Evolutionary conservation across 1,139 yeast genomes (phyloP).

Genomic region (Saccharomyces pastorianus): DNA sequence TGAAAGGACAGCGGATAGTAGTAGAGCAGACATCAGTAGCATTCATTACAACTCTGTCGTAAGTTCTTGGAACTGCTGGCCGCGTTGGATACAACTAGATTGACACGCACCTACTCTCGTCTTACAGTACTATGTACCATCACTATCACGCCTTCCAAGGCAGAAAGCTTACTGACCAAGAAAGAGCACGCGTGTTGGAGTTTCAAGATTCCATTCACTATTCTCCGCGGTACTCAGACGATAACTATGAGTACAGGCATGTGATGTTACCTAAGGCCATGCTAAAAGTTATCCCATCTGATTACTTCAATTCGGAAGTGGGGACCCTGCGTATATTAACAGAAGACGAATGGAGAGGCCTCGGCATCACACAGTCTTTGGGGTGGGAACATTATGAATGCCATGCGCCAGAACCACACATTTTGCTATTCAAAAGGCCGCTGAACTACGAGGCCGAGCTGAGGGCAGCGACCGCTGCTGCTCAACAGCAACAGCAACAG

Average conservation of each 20-base stretch:
- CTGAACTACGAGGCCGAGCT: constrained; percentile 31
- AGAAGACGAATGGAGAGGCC: constrained; percentile 98
- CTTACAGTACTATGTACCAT: constrained; percentile 20
- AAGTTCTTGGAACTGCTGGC: neutral
- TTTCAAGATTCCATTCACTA: constrained; percentile 93
- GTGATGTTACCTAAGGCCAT: constrained; percentile 94
- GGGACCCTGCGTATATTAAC: constrained; percentile 84
- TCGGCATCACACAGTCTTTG: constrained; percentile 92
- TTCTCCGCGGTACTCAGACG: constrained; percentile 87
- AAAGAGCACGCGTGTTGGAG: constrained; percentile 78
- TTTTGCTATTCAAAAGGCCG: constrained; percentile 77
- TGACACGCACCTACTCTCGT: neutral
- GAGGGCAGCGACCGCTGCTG: constrained; percentile 27
- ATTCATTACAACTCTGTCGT: neutral
- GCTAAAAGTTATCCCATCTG: constrained; percentile 93
- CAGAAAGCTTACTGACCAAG: constrained; percentile 73
- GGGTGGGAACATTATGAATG: constrained; percentile 99
- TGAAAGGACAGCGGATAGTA: neutral
- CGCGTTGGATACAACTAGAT: neutral
- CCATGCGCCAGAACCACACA: constrained; percentile 98
- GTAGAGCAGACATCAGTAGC: neutral
- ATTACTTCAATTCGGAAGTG: constrained; percentile 88
- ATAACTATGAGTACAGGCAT: constrained; percentile 82
- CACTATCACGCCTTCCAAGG: constrained; percentile 34
- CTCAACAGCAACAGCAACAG: constrained; percentile 19